Evolutionary conservation across 192 early-diverging fungal species (phyloP), one percentile per base, ranked within the genome.

Genomic region (Podila clonocystis): DNA sequence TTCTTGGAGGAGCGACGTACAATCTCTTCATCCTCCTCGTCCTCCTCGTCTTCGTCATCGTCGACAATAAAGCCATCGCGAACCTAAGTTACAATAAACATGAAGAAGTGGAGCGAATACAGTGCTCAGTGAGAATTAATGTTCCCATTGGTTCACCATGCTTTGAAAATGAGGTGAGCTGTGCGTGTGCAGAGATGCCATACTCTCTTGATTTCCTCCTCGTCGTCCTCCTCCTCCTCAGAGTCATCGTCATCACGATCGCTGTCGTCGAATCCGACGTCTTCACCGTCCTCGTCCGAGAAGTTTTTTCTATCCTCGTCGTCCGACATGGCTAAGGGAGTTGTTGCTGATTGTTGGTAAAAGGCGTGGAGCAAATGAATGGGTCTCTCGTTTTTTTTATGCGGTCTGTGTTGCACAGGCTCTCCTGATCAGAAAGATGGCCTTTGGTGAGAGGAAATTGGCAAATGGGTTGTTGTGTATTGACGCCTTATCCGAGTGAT

Each of bases 51-150:
- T 19, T 90, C 91, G 59, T 93, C 91, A 62, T 94, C 93, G 59
- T 93, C 92, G 3, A 93, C 93, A 33, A 94, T 89, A 63, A 95
- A 93, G 1, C 91, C 92, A 64, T 91, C 89, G 52, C 87, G 82
- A 49, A 88, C 65, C 87, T 90, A 65, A 38, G 60, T 22, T 65
- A 30, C 29, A 31, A 30, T 24, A 22, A 48, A 30, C 19, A 33
- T 9, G 29, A 38, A 30, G 20, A 29, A 50, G n/a, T 29, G 31
- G 7, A 33, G 33, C 8, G 24, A 17, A 55, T 45, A 4, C 4
- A 45, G 13, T 1, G 41, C 4, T 12, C 11, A 13, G 41, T 68
- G 4, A 64, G 45, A 64, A 26, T 19, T 26, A 22, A 8, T 48
- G 28, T 36, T 22, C 30, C 41, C 1, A 11, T 31, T 31, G 34